These are phyloP conservation scores for Cytospora chrysosperma DNA, from an alignment of 2,329 filamentous ascomycete species.

Conservation along the genomic window DNA sequence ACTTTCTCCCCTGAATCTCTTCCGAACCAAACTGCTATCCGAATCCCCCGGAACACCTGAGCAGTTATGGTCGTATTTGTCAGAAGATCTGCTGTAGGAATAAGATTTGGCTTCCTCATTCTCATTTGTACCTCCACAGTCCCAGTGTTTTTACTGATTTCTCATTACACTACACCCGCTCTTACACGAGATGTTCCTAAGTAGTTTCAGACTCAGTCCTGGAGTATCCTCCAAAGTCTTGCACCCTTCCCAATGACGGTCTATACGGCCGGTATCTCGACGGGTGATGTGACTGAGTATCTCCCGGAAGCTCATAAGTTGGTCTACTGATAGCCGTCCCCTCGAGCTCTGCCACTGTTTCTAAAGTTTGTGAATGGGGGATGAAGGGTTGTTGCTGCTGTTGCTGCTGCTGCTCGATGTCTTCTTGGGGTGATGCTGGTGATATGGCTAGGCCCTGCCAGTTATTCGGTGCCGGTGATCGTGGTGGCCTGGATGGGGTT, in stretches of 20 bases:
- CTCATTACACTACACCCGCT: not conserved
- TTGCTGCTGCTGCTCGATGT: not conserved
- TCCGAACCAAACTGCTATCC: not conserved
- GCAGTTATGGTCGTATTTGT: not conserved
- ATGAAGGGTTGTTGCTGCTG: not conserved
- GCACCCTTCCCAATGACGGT: not conserved
- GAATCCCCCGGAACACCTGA: not conserved
- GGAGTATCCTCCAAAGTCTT: not conserved
- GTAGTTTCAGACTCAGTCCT: not conserved
- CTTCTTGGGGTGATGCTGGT: not conserved
- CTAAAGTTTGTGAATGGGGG: not conserved
- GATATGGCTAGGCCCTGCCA: not conserved
- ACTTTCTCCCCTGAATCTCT: not conserved
- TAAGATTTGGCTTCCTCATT: too few species aligned
- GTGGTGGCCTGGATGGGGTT: not conserved
- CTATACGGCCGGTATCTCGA: slow-evolving; percentile 14
- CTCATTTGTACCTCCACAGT: not conserved
- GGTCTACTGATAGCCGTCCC: not conserved
- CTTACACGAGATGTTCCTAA: not conserved
- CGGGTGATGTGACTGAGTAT: not conserved
- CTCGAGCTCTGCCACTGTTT: slow-evolving; percentile 17
- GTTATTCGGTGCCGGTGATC: not conserved
- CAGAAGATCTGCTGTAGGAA: too few species aligned
- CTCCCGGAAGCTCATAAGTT: slow-evolving; percentile 5
- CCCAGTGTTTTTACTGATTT: not conserved